Evolutionary conservation across 441 rosid genomes (phyloP).

Genomic region (Populus hybrid): DNA sequence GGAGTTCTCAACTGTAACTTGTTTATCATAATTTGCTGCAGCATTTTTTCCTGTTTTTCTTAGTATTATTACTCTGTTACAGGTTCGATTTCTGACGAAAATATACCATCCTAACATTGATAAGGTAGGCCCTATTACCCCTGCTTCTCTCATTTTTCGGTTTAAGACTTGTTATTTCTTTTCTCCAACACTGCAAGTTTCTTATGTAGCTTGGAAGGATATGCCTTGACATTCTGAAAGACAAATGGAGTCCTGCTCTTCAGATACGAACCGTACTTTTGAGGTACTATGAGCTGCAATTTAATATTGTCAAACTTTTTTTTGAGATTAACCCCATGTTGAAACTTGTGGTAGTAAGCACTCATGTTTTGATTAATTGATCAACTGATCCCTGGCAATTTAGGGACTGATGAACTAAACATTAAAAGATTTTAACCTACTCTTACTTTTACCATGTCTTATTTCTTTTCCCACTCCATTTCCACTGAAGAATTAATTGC

Average conservation of each 20-base stretch:
- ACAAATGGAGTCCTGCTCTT: constrained; percentile 99
- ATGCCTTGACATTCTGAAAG: constrained; percentile 97
- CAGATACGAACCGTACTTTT: constrained; percentile 96
- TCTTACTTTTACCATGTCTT: neutral
- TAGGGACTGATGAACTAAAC: neutral
- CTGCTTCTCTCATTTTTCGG: neutral
- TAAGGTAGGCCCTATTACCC: constrained; percentile 36
- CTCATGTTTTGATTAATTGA: neutral
- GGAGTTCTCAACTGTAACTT: neutral
- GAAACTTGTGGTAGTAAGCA: neutral
- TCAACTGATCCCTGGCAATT: neutral
- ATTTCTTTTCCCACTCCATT: neutral
- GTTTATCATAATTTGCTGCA: neutral
- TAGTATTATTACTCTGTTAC: constrained; percentile 19
- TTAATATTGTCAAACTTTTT: neutral
- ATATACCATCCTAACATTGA: constrained; percentile 92
- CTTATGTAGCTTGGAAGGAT: constrained; percentile 86
- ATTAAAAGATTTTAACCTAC: neutral
- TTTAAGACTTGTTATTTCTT: neutral
- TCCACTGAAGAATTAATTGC: neutral
- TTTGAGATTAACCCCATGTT: neutral
- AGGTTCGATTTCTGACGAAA: constrained; percentile 99
- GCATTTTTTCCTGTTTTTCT: neutral
- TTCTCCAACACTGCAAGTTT: constrained; percentile 7
- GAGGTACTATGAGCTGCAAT: constrained; percentile 47